A percentile compares a stretch with the other conserved stretches of the same genome.
These are phyloP conservation scores for Mycena epipterygia DNA, from an alignment of 768 basidiomycete genomes.

Conservation along the genomic window DNA sequence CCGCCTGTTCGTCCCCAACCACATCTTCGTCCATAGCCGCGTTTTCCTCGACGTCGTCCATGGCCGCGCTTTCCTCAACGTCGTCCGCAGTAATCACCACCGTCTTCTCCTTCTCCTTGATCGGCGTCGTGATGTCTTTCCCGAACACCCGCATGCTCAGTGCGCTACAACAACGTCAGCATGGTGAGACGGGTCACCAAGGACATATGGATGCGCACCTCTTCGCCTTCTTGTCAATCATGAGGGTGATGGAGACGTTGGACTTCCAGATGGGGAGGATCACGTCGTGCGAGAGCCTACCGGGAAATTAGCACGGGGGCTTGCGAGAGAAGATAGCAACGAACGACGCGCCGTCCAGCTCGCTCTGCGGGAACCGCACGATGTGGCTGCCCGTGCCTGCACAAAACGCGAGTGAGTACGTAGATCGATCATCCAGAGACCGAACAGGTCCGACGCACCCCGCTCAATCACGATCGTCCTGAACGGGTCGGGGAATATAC, in stretches of 20 bases:
- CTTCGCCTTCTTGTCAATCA: constrained; percentile 98
- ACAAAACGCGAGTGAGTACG: background rate
- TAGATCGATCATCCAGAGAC: background rate
- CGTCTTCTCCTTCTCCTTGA: constrained; percentile 14
- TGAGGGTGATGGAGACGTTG: constrained; percentile 85
- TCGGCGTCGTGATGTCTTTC: constrained; percentile 73
- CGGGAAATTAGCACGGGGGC: background rate
- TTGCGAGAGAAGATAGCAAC: constrained; percentile 40
- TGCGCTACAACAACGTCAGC: constrained; percentile 65
- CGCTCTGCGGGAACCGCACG: constrained; percentile 73
- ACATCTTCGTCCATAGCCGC: too few species aligned
- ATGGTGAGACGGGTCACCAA: background rate
- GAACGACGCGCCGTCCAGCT: constrained; percentile 67
- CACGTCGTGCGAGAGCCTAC: constrained; percentile 82
- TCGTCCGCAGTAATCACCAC: constrained; percentile 3
- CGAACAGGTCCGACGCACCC: constrained; percentile 59
- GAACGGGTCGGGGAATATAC: constrained; percentile 75
- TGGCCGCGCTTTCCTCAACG: background rate
- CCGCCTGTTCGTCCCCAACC: too few species aligned
- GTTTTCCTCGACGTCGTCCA: background rate
- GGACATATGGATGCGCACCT: constrained; percentile 75
- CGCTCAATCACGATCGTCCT: constrained; percentile 62
- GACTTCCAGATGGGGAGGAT: constrained; percentile 98
- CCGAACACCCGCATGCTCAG: constrained; percentile 89
- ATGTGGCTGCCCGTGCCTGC: constrained; percentile 81